Evolutionary conservation across 2,329 filamentous ascomycete species (phyloP).

Genomic region (Setomelanomma holmii): DNA sequence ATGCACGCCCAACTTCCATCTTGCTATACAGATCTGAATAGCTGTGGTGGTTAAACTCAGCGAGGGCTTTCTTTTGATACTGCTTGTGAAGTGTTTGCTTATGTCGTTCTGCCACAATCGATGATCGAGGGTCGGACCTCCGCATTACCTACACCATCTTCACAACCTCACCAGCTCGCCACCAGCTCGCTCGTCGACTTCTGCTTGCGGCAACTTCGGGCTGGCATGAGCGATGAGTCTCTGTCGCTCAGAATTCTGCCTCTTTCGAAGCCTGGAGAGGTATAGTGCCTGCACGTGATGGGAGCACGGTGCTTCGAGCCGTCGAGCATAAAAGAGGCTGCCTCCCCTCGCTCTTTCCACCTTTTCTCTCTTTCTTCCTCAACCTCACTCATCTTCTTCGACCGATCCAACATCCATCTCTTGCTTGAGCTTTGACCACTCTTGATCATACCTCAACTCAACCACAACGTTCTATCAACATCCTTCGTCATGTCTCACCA

Average conservation of each 20-base stretch:
- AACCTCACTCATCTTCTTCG: constrained; percentile 15
- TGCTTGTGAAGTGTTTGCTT: constrained; percentile 3
- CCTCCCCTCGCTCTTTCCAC: constrained; percentile 19
- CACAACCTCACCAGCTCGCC: not conserved
- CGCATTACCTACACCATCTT: constrained; percentile 3
- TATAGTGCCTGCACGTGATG: constrained; percentile 6
- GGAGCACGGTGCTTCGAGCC: constrained; percentile 5
- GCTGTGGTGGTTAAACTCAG: constrained; percentile 27
- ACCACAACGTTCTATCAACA: constrained; percentile 17
- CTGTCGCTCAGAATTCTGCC: constrained; percentile 13
- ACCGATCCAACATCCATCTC: constrained; percentile 14
- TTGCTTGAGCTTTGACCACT: constrained; percentile 25
- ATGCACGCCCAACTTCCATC: constrained; percentile 22
- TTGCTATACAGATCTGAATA: not conserved
- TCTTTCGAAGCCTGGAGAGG: constrained; percentile 4
- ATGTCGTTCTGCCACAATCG: constrained; percentile 6
- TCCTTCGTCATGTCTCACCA: constrained; percentile 35
- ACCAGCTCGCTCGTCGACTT: not conserved
- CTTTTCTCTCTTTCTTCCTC: constrained; percentile 12
- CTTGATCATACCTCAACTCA: not conserved
- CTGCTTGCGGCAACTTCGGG: constrained; percentile 1
- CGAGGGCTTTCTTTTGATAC: constrained; percentile 23
- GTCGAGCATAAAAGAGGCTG: constrained; percentile 17
- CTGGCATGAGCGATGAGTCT: constrained; percentile 10
- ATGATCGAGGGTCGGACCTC: constrained; percentile 1